Evolutionary conservation across 495 filamentous ascomycete genomes (phyloP).

Genomic region (Talaromyces ruber): DNA sequence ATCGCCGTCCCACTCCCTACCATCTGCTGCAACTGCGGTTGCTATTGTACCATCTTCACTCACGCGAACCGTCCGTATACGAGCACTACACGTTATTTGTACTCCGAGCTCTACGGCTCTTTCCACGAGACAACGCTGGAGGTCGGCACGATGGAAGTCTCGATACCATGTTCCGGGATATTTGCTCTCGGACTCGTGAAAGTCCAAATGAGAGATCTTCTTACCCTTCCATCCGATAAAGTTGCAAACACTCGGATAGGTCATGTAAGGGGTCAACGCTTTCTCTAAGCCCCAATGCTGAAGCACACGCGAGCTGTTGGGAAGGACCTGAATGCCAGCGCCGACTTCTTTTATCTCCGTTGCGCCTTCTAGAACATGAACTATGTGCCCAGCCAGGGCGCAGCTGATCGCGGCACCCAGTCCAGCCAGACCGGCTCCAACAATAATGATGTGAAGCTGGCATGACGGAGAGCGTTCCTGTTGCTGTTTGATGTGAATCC

Average conservation of each 20-base stretch:
- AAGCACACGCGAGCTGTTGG: slow-evolving; percentile 46
- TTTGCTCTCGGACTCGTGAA: slow-evolving; percentile 28
- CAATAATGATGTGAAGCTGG: slow-evolving; percentile 33
- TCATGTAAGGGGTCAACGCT: slow-evolving; percentile 40
- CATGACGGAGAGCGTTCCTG: slow-evolving; percentile 8
- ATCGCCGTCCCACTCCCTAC: slow-evolving; percentile 35
- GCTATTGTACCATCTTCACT: slow-evolving; percentile 15
- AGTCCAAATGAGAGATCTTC: slow-evolving; percentile 43
- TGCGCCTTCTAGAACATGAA: slow-evolving; percentile 52
- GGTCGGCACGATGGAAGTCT: slow-evolving; percentile 51
- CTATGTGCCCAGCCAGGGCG: slow-evolving; percentile 50
- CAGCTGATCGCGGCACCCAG: slow-evolving; percentile 53
- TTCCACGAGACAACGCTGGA: slow-evolving; percentile 43
- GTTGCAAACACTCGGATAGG: slow-evolving; percentile 43
- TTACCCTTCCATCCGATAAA: slow-evolving; percentile 44
- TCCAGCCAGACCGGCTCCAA: slow-evolving; percentile 59
- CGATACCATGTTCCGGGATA: slow-evolving; percentile 47
- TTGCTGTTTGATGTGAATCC: slow-evolving; percentile 12
- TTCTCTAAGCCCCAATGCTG: slow-evolving; percentile 44
- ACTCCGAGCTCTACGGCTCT: slow-evolving; percentile 45
- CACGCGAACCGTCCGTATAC: slow-evolving; percentile 31
- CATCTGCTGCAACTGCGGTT: slow-evolving; percentile 19
- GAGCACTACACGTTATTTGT: slow-evolving; percentile 30
- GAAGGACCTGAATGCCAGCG: slow-evolving; percentile 48
- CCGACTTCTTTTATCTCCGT: slow-evolving; percentile 44